These are phyloP conservation scores for Boletellus deceptivus DNA, from an alignment of 1,284 basidiomycete species.

Conservation along the genomic window DNA sequence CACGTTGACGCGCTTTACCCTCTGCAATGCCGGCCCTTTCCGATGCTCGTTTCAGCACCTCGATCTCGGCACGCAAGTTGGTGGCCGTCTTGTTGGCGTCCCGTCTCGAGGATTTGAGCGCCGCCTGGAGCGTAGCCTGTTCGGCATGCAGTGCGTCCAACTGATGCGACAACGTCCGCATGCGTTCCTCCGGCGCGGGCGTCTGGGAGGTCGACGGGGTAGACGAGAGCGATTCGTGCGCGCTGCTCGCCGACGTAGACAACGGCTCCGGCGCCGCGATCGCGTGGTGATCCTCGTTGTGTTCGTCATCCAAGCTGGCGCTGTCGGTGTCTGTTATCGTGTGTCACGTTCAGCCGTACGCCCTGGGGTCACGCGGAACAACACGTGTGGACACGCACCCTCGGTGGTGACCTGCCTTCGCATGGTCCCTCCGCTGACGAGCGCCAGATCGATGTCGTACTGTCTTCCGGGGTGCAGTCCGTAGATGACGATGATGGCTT, in stretches of 20 bases:
- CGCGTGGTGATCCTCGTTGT: conserved; percentile 15
- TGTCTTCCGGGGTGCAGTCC: conserved; percentile 76
- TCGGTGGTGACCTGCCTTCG: conserved; percentile 63
- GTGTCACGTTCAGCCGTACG: conserved; percentile 6
- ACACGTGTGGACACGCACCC: conserved; percentile 38
- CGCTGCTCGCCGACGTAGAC: conserved; percentile 15
- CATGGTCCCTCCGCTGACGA: conserved; percentile 61
- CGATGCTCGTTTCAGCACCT: conserved; percentile 66
- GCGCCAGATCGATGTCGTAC: conserved; percentile 74
- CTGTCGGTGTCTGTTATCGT: conserved; percentile 26
- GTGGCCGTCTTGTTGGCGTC: conserved; percentile 76
- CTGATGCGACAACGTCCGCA: conserved; percentile 57
- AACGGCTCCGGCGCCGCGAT: conserved; percentile 15
- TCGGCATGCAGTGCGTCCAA: conserved; percentile 57
- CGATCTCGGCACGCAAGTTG: conserved; percentile 70
- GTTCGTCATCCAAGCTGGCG: conserved; percentile 17
- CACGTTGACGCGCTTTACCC: conserved; percentile 67
- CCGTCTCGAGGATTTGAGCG: conserved; percentile 65
- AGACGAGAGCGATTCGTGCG: conserved; percentile 16
- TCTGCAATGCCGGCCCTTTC: conserved; percentile 68
- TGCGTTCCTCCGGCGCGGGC: conserved; percentile 56
- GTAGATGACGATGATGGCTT: conserved; percentile 78
- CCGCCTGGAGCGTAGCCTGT: conserved; percentile 54
- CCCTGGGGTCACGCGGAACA: not conserved
- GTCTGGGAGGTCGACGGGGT: conserved; percentile 28